Conservation (phyloP, 176 grass and related monocot species). For the Juncus inflexus region DNA sequence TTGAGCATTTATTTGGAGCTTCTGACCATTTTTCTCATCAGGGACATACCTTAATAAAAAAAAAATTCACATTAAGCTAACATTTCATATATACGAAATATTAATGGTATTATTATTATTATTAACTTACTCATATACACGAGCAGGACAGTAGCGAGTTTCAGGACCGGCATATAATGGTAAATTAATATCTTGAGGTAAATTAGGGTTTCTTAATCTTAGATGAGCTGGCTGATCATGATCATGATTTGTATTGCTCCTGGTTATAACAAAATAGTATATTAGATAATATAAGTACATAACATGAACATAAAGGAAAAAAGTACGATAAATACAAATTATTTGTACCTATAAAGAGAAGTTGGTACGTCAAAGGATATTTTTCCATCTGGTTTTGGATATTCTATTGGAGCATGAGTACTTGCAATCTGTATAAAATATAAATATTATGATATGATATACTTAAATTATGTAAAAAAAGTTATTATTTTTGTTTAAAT, state of each 20-base stretch:
- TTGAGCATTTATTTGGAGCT: conserved; percentile 95
- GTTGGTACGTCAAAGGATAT: conserved; percentile 88
- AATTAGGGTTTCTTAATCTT: conserved; percentile 50
- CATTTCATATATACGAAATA: background rate
- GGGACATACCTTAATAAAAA: conserved; percentile 53
- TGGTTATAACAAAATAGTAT: conserved; percentile 22
- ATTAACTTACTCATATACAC: conserved; percentile 85
- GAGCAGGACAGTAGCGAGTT: conserved; percentile 80
- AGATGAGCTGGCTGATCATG: conserved; percentile 97
- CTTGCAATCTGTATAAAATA: conserved; percentile 41
- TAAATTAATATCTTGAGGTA: conserved; percentile 74
- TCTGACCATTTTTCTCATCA: conserved; percentile 51
- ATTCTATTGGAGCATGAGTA: conserved; percentile 51
- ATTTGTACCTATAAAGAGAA: conserved; percentile 74
- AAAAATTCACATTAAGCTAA: background rate
- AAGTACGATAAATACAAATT: conserved; percentile 11
- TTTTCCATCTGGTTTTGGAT: conserved; percentile 80
- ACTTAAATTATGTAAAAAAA: no score
- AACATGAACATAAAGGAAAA: background rate
- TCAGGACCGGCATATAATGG: conserved; percentile 75
- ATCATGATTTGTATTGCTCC: conserved; percentile 99
- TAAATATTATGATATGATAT: no score
- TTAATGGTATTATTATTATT: background rate
- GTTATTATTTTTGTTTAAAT: background rate
- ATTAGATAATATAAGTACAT: conserved; percentile 17